A percentile compares a stretch with the other conserved stretches of the same genome.
Evolutionary conservation across 2,329 filamentous ascomycete genomes (phyloP).

Genomic region (Fusarium tupiense): DNA sequence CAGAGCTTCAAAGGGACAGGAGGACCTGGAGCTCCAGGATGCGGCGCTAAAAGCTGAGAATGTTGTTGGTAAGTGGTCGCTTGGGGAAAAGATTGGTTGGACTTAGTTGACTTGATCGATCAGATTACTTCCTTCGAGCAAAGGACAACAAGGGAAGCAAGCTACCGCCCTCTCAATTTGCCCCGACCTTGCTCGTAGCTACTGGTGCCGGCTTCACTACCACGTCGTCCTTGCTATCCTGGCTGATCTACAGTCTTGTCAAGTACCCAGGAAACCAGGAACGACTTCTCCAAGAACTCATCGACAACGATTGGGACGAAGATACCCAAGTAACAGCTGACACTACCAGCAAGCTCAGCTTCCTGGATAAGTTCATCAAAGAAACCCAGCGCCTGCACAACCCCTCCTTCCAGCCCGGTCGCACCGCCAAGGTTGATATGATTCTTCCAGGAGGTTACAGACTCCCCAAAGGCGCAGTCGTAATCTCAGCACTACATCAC

Average conservation of each 20-base stretch:
- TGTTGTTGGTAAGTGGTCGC: constrained; percentile 26
- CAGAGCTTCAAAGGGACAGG: constrained; percentile 48
- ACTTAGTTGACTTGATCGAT: no score
- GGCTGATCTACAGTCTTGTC: constrained; percentile 64
- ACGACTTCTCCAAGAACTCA: constrained; percentile 65
- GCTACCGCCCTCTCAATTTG: constrained; percentile 50
- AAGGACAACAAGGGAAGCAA: constrained; percentile 64
- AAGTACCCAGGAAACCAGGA: constrained; percentile 66
- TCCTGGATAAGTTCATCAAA: constrained; percentile 68
- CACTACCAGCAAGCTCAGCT: constrained; percentile 56
- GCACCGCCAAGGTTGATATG: constrained; percentile 65
- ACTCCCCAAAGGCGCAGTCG: constrained; percentile 60
- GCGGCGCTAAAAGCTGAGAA: constrained; percentile 60
- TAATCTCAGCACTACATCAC: constrained; percentile 62
- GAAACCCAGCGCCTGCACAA: constrained; percentile 69
- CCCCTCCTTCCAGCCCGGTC: constrained; percentile 68
- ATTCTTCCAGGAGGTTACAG: constrained; percentile 68
- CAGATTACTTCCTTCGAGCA: constrained; percentile 63
- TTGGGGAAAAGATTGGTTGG: no score
- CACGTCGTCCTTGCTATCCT: constrained; percentile 66
- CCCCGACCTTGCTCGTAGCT: constrained; percentile 56
- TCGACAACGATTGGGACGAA: constrained; percentile 58
- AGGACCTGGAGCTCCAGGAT: constrained; percentile 56
- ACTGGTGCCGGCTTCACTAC: constrained; percentile 70
- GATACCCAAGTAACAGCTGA: constrained; percentile 58